Conservation (phyloP, 2,329 filamentous ascomycete species). For the Colletotrichum somersetense region DNA sequence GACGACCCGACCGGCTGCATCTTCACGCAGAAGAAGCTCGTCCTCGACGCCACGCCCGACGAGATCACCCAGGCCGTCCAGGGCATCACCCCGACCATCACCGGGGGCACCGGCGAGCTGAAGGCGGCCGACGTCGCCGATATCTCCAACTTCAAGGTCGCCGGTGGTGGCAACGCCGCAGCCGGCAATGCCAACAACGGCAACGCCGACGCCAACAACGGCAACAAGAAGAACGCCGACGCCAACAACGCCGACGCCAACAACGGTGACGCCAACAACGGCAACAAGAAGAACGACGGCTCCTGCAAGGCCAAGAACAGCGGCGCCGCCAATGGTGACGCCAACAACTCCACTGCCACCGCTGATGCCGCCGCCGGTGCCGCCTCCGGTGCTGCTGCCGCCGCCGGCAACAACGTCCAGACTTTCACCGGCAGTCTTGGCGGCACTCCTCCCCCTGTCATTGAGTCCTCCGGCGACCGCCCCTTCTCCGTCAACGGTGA, state of each 20-base stretch:
- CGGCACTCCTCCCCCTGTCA: constrained; percentile 57
- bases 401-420: constrained; percentile 59
- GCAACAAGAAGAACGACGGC: constrained; percentile 5
- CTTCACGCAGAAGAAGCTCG: constrained; percentile 65
- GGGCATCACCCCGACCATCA: constrained; percentile 47
- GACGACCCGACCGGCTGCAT: constrained; percentile 68
- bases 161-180: constrained; percentile 28
- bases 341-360: too few species aligned
- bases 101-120: constrained; percentile 51
- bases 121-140: constrained; percentile 45
- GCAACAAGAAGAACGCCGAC: not conserved
- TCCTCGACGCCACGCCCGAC: constrained; percentile 64
- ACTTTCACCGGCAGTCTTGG: constrained; percentile 59
- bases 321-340: too few species aligned
- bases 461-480: constrained; percentile 51
- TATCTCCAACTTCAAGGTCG: constrained; percentile 45
- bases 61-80: constrained; percentile 66
- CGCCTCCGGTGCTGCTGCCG: constrained; percentile 37
- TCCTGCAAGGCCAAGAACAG: constrained; percentile 23
- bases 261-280: not conserved
- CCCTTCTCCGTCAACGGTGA: constrained; percentile 67
- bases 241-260: not conserved
- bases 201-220: not conserved
- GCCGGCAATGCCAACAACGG: constrained; percentile 4
- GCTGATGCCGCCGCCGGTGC: too few species aligned